Percentiles rank a stretch among this genome's conserved stretches.
Conservation (phyloP, 805 yeast species). For the Candida odintsovae region DNA sequence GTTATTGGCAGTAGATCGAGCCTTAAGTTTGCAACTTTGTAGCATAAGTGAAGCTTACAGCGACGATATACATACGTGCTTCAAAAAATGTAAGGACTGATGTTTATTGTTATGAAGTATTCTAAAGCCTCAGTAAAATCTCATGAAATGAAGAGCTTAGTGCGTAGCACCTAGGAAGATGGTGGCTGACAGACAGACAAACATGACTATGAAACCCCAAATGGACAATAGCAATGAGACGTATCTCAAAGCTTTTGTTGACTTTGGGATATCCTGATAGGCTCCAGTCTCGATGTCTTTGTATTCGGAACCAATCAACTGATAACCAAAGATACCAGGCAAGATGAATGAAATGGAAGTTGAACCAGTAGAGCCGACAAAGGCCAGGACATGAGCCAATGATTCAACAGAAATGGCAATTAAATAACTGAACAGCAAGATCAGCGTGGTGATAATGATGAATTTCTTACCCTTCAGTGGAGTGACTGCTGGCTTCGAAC, state of each 20-base stretch:
- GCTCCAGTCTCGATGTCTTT: constrained; percentile 23
- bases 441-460: constrained; percentile 42
- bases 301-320: constrained; percentile 50
- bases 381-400: constrained; percentile 73
- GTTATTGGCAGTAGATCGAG: too few species aligned
- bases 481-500: constrained; percentile 17
- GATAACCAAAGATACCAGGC: constrained; percentile 84
- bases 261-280: constrained; percentile 24
- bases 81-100: too few species aligned
- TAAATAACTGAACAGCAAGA: constrained; percentile 51
- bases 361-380: constrained; percentile 92
- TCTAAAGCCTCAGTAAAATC: too few species aligned
- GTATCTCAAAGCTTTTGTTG: constrained; percentile 26
- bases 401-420: constrained; percentile 66
- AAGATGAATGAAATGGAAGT: constrained; percentile 86
- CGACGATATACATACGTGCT: too few species aligned
- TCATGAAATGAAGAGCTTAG: too few species aligned
- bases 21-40: too few species aligned
- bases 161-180: constrained; percentile 24
- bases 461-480: constrained; percentile 34
- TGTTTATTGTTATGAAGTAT: too few species aligned
- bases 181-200: constrained; percentile 41
- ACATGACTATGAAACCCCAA: constrained; percentile 49
- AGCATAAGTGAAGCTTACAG: too few species aligned
- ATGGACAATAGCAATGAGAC: constrained; percentile 33